Evolutionary conservation across 2,329 filamentous ascomycete genomes (phyloP).

Genomic region (Phoma sp.): DNA sequence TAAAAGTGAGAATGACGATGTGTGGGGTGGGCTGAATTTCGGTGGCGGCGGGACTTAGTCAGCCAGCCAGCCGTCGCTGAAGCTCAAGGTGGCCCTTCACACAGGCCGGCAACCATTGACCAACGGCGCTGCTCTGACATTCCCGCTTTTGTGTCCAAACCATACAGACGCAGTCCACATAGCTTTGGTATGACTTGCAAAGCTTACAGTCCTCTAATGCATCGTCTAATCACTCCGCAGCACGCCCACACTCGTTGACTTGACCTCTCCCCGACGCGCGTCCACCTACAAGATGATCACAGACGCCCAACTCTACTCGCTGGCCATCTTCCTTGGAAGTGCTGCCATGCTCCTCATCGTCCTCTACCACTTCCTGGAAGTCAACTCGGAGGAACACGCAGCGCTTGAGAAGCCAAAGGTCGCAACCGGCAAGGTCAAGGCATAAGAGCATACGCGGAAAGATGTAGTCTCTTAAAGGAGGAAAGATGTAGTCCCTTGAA

Average conservation of each 20-base stretch:
- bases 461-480: too few relatives aligned
- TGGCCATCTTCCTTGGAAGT: slow-evolving; percentile 92
- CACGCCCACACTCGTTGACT: slow-evolving; percentile 21
- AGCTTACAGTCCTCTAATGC: not conserved
- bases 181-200: slow-evolving; percentile 6
- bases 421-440: slow-evolving; percentile 39
- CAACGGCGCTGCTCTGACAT: slow-evolving; percentile 6
- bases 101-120: slow-evolving; percentile 9
- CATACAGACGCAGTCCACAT: not conserved
- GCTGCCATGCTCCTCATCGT: slow-evolving; percentile 91
- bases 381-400: slow-evolving; percentile 73
- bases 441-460: slow-evolving; percentile 9
- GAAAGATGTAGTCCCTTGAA: too few relatives aligned
- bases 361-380: slow-evolving; percentile 93
- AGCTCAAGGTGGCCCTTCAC: slow-evolving; percentile 38
- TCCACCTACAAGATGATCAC: slow-evolving; percentile 79
- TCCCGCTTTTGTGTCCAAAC: slow-evolving; percentile 8
- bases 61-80: slow-evolving; percentile 4
- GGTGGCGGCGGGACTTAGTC: slow-evolving; percentile 24
- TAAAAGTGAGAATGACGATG: slow-evolving; percentile 48
- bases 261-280: slow-evolving; percentile 28
- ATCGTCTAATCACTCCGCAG: slow-evolving; percentile 25
- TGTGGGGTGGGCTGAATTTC: slow-evolving; percentile 34
- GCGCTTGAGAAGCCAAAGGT: slow-evolving; percentile 36
- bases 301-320: slow-evolving; percentile 86